Base-by-base conservation (phyloP, 73 alveolate species). In the Tetrahymena thermophila region DNA sequence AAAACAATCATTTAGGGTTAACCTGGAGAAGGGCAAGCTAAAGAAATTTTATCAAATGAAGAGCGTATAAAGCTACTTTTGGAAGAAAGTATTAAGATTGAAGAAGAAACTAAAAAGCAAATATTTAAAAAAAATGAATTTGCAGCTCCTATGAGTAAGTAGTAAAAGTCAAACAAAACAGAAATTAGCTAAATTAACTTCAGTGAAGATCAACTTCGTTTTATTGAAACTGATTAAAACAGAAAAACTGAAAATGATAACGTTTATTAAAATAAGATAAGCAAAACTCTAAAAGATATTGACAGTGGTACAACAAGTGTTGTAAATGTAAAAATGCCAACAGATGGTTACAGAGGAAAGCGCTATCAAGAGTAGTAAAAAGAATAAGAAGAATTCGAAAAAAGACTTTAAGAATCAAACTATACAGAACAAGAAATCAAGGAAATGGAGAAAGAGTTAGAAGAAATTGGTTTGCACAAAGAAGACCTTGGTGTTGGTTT, bases 401-500 rank as follows among this genome's bases (percentile, higher is more conserved):
- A 50, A 21, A 85, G 50, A 23, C 58, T 37, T 5, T 19, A 85
- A 89, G 95, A 95, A 34, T 42, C 43, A 19, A 16, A 44, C 44
- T 34, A 23, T 31, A 55, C 84, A 5, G 93, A 95, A 38, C 55
- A 85, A 95, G 71, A 43, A n/a, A 93, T 85, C 23, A 10, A 95
- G 28, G 37, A 44, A 50, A 94, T 85, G 35, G 94, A 84, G 17
- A 35, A 84, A n/a, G 38, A 84, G 40, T 83, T 35, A 44, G 94
- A 38, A 31, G 94, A 84, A 40, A 56, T 42, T 83, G 93, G 58
- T 85, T 38, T 38, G 10, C 58, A 85, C 56, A 84, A 84, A 28
- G 94, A 94, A 35, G 96, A 94, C 31, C 96, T 83, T 44, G 96
- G 85, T 31, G 40, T 35, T 40, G 96, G 96, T 35, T 89, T 95